Evolutionary conservation across 495 filamentous ascomycete species (phyloP).

Genomic region (Lasiosphaeria hispida): DNA sequence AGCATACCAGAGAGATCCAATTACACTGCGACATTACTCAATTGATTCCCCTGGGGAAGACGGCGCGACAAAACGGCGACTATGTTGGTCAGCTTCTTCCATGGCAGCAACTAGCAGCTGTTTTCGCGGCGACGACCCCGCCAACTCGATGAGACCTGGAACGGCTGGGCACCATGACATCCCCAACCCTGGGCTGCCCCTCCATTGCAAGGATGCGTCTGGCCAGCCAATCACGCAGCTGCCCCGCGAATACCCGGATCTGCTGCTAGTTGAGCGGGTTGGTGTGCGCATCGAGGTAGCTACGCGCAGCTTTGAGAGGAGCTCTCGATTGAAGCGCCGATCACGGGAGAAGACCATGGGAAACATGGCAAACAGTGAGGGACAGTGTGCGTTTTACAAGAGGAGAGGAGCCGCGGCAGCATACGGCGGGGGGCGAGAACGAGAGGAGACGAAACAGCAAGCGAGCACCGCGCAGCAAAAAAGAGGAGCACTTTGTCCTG

Average conservation of each 20-base stretch:
- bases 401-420: not conserved
- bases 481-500: slow-evolving; percentile 3
- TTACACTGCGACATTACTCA: too few species aligned
- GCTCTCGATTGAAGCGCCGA: slow-evolving; percentile 12
- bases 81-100: too few species aligned
- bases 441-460: too few species aligned
- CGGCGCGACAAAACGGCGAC: too few species aligned
- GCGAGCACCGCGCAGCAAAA: too few species aligned
- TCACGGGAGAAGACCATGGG: not conserved
- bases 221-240: slow-evolving; percentile 25
- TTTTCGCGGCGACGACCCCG: slow-evolving; percentile 7
- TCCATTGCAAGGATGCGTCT: slow-evolving; percentile 4
- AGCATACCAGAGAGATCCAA: too few species aligned
- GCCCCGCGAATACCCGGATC: slow-evolving; percentile 12
- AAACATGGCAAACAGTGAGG: not conserved
- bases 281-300: not conserved
- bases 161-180: not conserved
- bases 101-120: not conserved
- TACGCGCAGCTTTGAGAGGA: not conserved
- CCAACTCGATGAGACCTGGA: slow-evolving; percentile 3
- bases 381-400: not conserved
- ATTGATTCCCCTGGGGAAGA: too few species aligned
- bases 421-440: not conserved
- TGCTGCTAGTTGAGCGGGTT: not conserved
- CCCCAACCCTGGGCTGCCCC: slow-evolving; percentile 6